Base-by-base conservation (phyloP, 306 rosid genomes). In the Elaeagnus macrophylla region DNA sequence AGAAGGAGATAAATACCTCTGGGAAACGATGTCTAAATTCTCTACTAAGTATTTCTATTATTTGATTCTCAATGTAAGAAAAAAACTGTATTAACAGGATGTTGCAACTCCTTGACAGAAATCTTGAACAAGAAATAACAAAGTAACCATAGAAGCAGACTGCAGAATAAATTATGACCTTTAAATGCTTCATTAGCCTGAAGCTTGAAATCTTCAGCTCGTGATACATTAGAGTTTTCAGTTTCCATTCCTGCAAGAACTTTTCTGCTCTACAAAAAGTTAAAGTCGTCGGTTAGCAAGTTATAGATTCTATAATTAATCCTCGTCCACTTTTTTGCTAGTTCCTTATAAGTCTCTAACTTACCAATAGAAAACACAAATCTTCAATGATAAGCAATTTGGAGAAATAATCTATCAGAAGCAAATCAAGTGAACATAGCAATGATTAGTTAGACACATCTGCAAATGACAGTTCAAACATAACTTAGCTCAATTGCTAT, bases 131-230 rank as follows among this genome's bases (percentile, higher is more conserved):
- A 37, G 36, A 54, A 38, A 38, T 39, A 58, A 39, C 20, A 25
- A 12, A 43, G 51, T 10, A 45, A 55, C 35, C 53, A 15, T 20
- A 57, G 42, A 36, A 47, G 46, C 37, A 14, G 46, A 54, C 57
- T 39, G 50, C 44, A 57, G 45, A 56, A 62, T 67, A 51, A 37
- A 48, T 48, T 70, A 48, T 67, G 67, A 87, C 99, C 96, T 47
- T 76, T 67, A 72, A 84, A 91, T 62, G 95, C 95, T 65, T 82
- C 81, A 61, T 91, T 91, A 37, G 99, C 99, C 49, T 64, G 89
- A 54, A 69, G 18, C 57, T 91, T 93, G 66, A 82, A 19, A 76
- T 87, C 87, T 75, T 91, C 99, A 16, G 96, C 95, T 54, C 65
- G 83, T 1, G 74, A 63, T 48, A 62, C 54, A 19, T 84, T 67